Base-by-base conservation (phyloP, 1,284 basidiomycete species). In the Leucoagaricus sp. region DNA sequence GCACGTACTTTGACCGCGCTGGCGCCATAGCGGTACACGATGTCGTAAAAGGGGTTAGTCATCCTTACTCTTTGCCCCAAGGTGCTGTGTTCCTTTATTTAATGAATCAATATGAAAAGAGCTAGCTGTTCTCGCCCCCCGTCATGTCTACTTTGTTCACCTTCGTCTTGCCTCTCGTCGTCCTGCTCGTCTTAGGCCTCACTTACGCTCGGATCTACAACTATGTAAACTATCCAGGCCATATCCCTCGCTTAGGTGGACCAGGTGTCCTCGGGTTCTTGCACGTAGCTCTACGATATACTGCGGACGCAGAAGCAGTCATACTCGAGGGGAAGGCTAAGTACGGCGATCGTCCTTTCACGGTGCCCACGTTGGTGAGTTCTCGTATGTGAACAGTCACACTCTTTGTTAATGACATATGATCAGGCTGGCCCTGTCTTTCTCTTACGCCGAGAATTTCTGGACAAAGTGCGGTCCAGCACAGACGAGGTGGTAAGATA, bases 401-500 rank as follows among this genome's bases (percentile, higher is more conserved):
- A 45, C n/a, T n/a, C n/a, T 2, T 36, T 9, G 15, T 33, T 47
- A 26, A 38, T 52, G 10, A 46, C 19, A 15, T 19, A n/a, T 6
- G 29, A 10, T 15, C 45, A 72, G 69, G 61, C 63, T 38, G 71
- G 71, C n/a, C 67, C 70, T 15, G 59, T 71, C 10, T 73, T 75
- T 54, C 63, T 73, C 13, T 61, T 75, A 15, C 66, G 67, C 9
- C 72, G 72, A 28, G 66, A 70, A 38, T 68, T 70, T 58, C 60
- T 71, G 42, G 71, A 70, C 28, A 60, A 65, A 25, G 52, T 75
- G 21, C 65, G 72, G 33, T 65, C 67, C 41, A 68, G 68, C 46
- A 68, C 68, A 45, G 74, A 76, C 54, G 65, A 69, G 9, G 63
- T 71, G 17, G 73, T 74, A 54, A 38, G 69, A 63, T 15, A 45